A percentile compares a stretch with the other conserved stretches of the same genome.
These are phyloP conservation scores for Saccharomycopsis crataegensis DNA, from an alignment of 1,139 yeast species.

Conservation along the genomic window DNA sequence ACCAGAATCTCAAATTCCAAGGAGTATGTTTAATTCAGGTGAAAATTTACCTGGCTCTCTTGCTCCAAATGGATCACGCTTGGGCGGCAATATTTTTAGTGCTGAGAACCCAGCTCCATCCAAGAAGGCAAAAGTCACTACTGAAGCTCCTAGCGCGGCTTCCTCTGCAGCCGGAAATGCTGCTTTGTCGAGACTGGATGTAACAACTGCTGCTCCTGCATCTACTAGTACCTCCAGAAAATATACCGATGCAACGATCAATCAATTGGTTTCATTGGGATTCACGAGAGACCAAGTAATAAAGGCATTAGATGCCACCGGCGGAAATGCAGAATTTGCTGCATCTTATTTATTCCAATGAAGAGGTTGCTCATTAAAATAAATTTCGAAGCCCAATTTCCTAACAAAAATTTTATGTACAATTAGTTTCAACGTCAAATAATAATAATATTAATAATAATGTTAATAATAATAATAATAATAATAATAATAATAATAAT, in stretches of 20 bases:
- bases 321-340: slow-evolving; percentile 79
- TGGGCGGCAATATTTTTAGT: neutral
- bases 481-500: no score
- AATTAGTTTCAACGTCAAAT: no score
- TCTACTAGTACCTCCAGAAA: neutral
- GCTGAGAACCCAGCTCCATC: slow-evolving; percentile 2
- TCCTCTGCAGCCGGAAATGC: slow-evolving; percentile 23
- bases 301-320: slow-evolving; percentile 55
- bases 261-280: slow-evolving; percentile 59
- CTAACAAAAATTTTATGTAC: no score
- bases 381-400: neutral
- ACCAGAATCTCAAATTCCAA: slow-evolving; percentile 65
- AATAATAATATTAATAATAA: no score
- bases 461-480: no score
- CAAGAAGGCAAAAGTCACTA: slow-evolving; percentile 24
- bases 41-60: slow-evolving; percentile 7
- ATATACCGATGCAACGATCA: slow-evolving; percentile 37
- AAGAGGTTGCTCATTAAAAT: neutral
- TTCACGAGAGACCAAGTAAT: slow-evolving; percentile 59
- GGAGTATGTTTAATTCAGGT: slow-evolving; percentile 22
- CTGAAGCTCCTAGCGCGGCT: slow-evolving; percentile 22
- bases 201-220: slow-evolving; percentile 13
- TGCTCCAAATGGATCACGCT: neutral
- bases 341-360: slow-evolving; percentile 33
- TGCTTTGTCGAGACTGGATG: slow-evolving; percentile 21